A percentile compares a stretch with the other conserved stretches of the same genome.
Evolutionary conservation across 2,329 filamentous ascomycete genomes (phyloP).

Genomic region (Epichloe bromicola): DNA sequence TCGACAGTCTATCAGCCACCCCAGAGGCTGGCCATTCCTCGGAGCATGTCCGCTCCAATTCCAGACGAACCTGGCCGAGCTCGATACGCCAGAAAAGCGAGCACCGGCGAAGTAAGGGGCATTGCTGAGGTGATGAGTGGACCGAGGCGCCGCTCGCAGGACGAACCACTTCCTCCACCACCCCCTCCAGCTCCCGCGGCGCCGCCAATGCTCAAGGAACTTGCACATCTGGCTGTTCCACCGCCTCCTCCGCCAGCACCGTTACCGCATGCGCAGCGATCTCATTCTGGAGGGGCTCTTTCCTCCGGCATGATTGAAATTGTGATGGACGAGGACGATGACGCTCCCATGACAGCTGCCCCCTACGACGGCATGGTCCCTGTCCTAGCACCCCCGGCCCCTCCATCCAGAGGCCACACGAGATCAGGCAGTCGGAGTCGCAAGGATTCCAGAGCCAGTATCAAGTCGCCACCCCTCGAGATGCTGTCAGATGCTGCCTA

Average conservation of each 20-base stretch:
- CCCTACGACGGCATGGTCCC: conserved; percentile 31
- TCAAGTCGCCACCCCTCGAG: conserved; percentile 17
- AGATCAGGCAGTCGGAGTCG: conserved; percentile 45
- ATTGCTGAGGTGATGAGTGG: conserved; percentile 33
- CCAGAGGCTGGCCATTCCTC: conserved; percentile 32
- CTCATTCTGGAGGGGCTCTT: conserved; percentile 30
- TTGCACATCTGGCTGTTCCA: conserved; percentile 47
- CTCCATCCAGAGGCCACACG: conserved; percentile 35
- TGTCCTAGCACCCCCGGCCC: conserved; percentile 33
- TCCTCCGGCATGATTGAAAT: conserved; percentile 50
- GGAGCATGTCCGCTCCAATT: conserved; percentile 49
- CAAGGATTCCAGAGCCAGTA: conserved; percentile 23
- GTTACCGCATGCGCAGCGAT: conserved; percentile 30
- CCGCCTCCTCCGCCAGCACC: conserved; percentile 51
- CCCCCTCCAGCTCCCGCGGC: conserved; percentile 34
- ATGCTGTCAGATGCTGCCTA: conserved; percentile 26
- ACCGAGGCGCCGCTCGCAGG: conserved; percentile 34
- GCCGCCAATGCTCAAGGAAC: conserved; percentile 45
- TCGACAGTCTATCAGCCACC: conserved; percentile 49
- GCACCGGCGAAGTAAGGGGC: conserved; percentile 25
- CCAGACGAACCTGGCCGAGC: conserved; percentile 23
- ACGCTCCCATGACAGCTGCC: conserved; percentile 16
- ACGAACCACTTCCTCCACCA: conserved; percentile 40
- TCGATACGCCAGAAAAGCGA: conserved; percentile 22
- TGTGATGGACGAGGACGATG: conserved; percentile 49